Conservation (phyloP, 495 filamentous ascomycete genomes). For the Hyaloscypha hepaticicola region DNA sequence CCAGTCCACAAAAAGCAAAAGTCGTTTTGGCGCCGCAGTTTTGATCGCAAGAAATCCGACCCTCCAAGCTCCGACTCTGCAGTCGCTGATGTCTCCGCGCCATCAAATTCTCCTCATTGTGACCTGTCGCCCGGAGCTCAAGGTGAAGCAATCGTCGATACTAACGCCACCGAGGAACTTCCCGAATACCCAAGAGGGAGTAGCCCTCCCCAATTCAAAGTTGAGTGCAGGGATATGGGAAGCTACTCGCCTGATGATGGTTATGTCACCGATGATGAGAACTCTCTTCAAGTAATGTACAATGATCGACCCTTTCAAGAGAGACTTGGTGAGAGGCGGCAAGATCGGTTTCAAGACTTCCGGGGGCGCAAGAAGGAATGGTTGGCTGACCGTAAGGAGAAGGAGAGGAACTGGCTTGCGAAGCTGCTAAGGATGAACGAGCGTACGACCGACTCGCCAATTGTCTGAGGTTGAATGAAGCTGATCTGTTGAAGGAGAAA, state of each 20-base stretch:
- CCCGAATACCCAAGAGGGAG: neutral
- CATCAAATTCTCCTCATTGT: neutral
- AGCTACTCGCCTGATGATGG: neutral
- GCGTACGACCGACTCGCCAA: no score
- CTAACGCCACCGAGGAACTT: neutral
- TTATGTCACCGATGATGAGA: neutral
- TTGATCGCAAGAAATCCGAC: neutral
- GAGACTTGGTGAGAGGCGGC: neutral
- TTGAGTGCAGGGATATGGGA: neutral
- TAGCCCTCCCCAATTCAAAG: neutral
- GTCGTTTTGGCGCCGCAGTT: neutral
- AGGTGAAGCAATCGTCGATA: neutral
- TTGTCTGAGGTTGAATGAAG: no score
- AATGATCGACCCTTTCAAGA: neutral
- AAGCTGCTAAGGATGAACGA: no score
- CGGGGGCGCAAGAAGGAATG: neutral
- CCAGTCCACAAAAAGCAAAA: neutral
- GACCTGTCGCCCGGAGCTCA: neutral
- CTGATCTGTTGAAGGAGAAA: no score
- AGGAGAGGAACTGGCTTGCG: neutral
- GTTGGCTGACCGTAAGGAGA: neutral
- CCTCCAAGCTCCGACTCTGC: neutral
- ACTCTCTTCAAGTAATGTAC: neutral
- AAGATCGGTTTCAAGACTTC: neutral
- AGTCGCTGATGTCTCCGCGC: neutral